Base-by-base conservation (phyloP, 352 stramenopile species). In the Phytopythium mirpurense region DNA sequence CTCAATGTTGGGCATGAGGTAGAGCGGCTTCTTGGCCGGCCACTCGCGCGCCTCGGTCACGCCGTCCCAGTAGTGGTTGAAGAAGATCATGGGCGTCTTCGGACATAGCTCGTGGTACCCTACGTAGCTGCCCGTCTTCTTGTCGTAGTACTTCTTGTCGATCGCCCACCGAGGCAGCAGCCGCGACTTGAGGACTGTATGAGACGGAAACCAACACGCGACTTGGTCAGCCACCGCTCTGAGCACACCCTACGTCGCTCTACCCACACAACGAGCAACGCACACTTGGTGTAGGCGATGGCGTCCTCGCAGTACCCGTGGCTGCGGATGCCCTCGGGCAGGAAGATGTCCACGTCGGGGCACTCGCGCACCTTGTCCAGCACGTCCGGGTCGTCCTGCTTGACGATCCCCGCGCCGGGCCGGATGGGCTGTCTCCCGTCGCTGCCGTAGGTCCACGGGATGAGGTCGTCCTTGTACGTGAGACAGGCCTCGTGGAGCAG, bases 221-320 rank as follows among this genome's bases (percentile, higher is more conserved):
- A 32, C 29, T n/a, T n/a, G n/a, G n/a, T n/a, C n/a, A n/a, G n/a
- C n/a, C n/a, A n/a, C n/a, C n/a, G n/a, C n/a, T n/a, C n/a, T n/a
- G n/a, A n/a, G n/a, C n/a, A n/a, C 40, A 31, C 34, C n/a, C 34
- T 38, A 38, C 34, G 2, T 38, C 14, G 11, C n/a, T 38, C 14
- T 38, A 38, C 34, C 35, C 35, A 23, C 12, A 21, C 35, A 2
- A 9, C 11, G 7, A 36, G 6, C 7, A 35, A 64, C 55, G 16
- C 70, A 84, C 76, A 83, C 54, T 87, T 86, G 38, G 72, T 69
- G 60, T 88, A 90, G 5, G 68, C 77, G 36, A 80, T 69, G 1
- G 67, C 72, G 50, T 90, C 80, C 55, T 90, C 74, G 64, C 80
- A 90, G 59, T 88, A 90, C 31, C 76, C 75, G 26, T 84, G 63